A percentile compares a stretch with the other conserved stretches of the same genome.
phyloP scores from a whole-genome alignment of 208 protist species.

The Wallacemonas sp. region DNA sequence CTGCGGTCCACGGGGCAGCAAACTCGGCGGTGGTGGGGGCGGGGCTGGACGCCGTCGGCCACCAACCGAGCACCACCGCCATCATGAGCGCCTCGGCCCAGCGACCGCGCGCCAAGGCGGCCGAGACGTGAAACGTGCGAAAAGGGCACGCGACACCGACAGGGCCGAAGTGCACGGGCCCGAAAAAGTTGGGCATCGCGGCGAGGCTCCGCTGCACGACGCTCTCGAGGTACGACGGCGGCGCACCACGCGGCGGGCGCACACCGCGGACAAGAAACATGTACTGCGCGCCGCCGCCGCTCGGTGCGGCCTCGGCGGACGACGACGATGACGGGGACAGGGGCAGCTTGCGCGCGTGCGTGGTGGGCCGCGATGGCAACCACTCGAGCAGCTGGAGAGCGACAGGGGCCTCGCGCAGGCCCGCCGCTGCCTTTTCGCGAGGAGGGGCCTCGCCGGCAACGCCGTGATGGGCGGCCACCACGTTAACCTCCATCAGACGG shows the following conservation, averaged over 20 bases:
- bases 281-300: slow-evolving; percentile 57
- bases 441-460: too few relatives aligned
- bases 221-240: slow-evolving; percentile 34
- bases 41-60: background rate
- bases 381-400: slow-evolving; percentile 46
- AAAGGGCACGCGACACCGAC: slow-evolving; percentile 36
- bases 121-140: slow-evolving; percentile 64
- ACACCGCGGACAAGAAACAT: slow-evolving; percentile 69
- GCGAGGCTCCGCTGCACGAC: slow-evolving; percentile 24
- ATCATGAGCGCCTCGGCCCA: slow-evolving; percentile 70
- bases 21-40: background rate
- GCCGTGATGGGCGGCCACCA: slow-evolving; percentile 2
- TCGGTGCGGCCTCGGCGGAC: slow-evolving; percentile 21
- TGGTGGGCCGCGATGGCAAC: slow-evolving; percentile 2
- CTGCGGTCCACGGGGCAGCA: slow-evolving; percentile 28
- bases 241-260: slow-evolving; percentile 23
- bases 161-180: slow-evolving; percentile 63
- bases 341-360: background rate
- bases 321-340: background rate
- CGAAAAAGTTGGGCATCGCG: slow-evolving; percentile 75
- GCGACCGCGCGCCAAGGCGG: slow-evolving; percentile 42
- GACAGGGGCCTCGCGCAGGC: slow-evolving; percentile 19
- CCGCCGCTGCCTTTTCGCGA: background rate
- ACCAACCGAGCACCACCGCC: slow-evolving; percentile 33
- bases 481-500: slow-evolving; percentile 26